Base-by-base conservation (phyloP, 2,329 filamentous ascomycete genomes). In the Ramichloridium luteum region DNA sequence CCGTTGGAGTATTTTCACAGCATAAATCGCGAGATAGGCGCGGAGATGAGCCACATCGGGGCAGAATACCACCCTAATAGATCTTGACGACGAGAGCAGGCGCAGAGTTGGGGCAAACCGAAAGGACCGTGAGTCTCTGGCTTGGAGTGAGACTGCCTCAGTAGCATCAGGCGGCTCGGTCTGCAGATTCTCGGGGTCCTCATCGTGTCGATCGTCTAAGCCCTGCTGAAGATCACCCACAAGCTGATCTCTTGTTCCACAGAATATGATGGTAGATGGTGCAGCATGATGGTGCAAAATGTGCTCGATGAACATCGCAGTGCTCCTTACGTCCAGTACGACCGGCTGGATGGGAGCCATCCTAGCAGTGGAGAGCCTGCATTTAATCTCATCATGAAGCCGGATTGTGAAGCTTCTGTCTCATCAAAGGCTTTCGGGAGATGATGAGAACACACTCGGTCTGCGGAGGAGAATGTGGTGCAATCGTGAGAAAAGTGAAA, bases 31-130 rank as follows among this genome's bases (percentile, higher is more conserved):
- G 6, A 94, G 65, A 47, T 78, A 82, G 20, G 82, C 82, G 32
- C 83, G 77, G 5, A 93, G 69, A 53, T 81, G 76, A 13, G 80
- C 74, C 32, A 90, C 68, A 2, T 79, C 83, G 0, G 82, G 74
- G 33, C 74, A 70, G 57, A 92, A 94, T 20, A 72, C 60, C 6
- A 86, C 56, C 33, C 71, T 72, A 40, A 92, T 68, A 46, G 77
- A 73, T 16, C 74, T 70, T 5, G 82, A 77, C 3, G 70, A 67
- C 28, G 77, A 71, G 16, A 86, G 64, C 40, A 82, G 70, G 33
- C 75, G 68, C 10, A 93, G 70, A 0, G 80, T 75, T 16, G 76
- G 70, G 4, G 30, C 33, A 14, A 13, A 23, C 16, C 17, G 26
- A 32, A n/a, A n/a, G n/a, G n/a, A n/a, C n/a, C n/a, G n/a, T n/a